Conservation (phyloP, 1,284 basidiomycete species). For the Fomitopsis schrenkii region DNA sequence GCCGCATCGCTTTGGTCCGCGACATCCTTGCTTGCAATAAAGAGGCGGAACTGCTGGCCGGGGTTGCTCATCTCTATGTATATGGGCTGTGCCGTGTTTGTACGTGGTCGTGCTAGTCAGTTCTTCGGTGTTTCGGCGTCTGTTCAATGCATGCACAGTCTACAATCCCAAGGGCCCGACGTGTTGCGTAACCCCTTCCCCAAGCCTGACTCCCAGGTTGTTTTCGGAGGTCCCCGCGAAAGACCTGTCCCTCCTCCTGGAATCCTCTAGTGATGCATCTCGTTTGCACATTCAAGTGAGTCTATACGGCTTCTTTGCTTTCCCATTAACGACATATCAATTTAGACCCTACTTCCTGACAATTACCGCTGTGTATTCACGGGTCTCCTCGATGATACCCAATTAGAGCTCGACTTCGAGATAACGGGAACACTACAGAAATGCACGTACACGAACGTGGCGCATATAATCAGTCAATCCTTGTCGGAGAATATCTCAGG, state of each 20-base stretch:
- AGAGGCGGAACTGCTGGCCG: neutral
- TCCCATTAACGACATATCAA: too few species aligned
- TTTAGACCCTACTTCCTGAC: neutral
- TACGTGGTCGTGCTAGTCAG: neutral
- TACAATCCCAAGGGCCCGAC: neutral
- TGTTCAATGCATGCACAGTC: neutral
- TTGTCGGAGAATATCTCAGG: neutral
- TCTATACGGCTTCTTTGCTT: too few species aligned
- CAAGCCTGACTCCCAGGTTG: constrained; percentile 1
- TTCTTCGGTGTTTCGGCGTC: too few species aligned
- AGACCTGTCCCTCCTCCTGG: too few species aligned
- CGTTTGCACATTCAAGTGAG: too few species aligned
- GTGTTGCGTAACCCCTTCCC: neutral
- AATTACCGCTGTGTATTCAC: neutral
- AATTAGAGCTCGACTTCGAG: neutral
- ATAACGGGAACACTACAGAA: neutral
- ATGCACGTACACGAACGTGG: constrained; percentile 2
- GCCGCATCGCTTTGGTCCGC: neutral
- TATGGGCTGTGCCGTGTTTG: neutral
- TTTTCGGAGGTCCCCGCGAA: constrained; percentile 2
- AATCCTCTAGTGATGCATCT: too few species aligned
- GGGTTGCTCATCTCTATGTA: neutral
- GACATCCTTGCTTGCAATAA: neutral
- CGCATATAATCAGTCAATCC: constrained; percentile 9
- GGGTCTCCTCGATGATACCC: neutral